Evolutionary conservation across 176 grass and related monocot genomes (phyloP).

Genomic region (Triticum turgidum): DNA sequence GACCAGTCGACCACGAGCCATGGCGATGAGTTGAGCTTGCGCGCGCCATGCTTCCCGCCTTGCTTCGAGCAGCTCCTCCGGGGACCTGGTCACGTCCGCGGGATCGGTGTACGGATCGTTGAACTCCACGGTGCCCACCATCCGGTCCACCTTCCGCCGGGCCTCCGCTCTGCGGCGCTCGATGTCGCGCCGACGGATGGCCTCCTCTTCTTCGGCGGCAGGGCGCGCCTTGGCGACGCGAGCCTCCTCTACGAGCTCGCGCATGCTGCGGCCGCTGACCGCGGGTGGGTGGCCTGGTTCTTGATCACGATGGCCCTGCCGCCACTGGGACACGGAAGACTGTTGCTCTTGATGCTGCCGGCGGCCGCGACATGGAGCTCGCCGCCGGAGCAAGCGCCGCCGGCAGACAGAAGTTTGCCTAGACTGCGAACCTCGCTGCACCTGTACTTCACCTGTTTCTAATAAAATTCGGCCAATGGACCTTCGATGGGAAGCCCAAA

Average conservation of each 20-base stretch:
- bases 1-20: no score
- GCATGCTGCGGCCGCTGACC: background rate
- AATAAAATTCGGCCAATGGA: no score
- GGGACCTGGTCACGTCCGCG: background rate
- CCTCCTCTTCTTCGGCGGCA: background rate
- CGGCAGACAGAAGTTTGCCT: no score
- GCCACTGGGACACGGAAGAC: background rate
- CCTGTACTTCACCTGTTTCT: no score
- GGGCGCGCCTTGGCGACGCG: no score
- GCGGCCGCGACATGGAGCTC: background rate
- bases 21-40: background rate
- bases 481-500: no score
- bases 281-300: background rate
- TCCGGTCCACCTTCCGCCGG: background rate
- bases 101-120: background rate
- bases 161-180: background rate
- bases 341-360: background rate
- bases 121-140: background rate
- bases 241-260: background rate
- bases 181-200: background rate
- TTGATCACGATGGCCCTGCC: background rate
- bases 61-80: background rate
- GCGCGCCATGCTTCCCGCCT: background rate
- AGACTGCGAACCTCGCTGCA: no score
- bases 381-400: no score